phyloP scores from a whole-genome alignment of 768 basidiomycete genomes.

The Suillus subaureus region DNA sequence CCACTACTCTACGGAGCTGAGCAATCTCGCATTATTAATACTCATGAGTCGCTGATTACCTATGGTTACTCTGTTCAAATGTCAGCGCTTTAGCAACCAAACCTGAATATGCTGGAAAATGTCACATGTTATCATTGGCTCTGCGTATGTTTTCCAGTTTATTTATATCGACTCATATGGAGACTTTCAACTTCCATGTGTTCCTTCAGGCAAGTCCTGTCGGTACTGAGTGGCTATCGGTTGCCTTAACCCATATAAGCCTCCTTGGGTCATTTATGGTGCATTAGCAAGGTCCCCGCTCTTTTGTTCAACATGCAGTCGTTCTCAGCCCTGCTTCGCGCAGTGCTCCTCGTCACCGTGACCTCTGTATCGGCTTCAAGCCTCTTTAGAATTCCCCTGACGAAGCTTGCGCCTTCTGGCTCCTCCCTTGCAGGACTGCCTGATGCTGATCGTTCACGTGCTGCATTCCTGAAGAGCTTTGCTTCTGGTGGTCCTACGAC shows the following conservation, averaged over 20 bases:
- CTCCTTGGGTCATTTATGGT: neutral
- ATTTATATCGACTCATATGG: neutral
- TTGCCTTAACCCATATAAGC: neutral
- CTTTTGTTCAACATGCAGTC: conserved; percentile 1
- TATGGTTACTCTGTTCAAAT: neutral
- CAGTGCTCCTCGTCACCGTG: neutral
- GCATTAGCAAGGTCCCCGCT: too few relatives aligned
- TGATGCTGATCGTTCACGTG: conserved; percentile 9
- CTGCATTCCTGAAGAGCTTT: neutral
- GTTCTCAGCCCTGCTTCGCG: conserved; percentile 1
- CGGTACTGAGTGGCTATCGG: neutral
- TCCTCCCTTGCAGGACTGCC: conserved; percentile 1
- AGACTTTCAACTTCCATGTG: neutral
- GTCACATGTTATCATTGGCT: neutral
- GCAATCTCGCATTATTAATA: neutral
- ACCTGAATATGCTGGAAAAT: neutral
- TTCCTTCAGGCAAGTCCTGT: neutral
- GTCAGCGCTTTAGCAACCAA: neutral
- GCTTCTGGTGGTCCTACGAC: conserved; percentile 4
- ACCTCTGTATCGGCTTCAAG: conserved; percentile 3
- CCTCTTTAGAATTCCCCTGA: conserved; percentile 5
- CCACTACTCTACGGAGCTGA: neutral
- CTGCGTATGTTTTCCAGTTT: neutral
- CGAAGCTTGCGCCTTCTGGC: neutral
- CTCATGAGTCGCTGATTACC: neutral